Conservation (phyloP, 495 filamentous ascomycete genomes). For the Penicillium canariense region DNA sequence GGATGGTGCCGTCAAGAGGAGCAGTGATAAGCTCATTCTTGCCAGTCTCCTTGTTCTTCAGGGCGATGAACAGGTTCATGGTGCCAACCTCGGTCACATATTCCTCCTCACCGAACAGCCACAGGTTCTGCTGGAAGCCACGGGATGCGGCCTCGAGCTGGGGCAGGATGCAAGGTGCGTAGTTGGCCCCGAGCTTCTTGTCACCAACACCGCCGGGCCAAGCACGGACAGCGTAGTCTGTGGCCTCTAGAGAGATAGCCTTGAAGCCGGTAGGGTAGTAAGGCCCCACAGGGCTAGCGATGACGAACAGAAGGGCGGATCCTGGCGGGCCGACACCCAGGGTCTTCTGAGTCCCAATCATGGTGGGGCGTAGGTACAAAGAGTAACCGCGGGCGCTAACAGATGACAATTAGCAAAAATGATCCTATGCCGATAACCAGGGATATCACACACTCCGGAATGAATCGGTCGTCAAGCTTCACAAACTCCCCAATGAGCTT, state of each 20-base stretch:
- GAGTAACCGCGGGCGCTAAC: constrained; percentile 72
- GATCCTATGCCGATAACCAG: background rate
- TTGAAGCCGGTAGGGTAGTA: constrained; percentile 99
- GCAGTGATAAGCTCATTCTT: constrained; percentile 88
- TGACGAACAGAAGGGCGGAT: constrained; percentile 86
- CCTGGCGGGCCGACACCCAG: constrained; percentile 89
- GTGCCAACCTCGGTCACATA: constrained; percentile 95
- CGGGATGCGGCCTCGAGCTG: constrained; percentile 85
- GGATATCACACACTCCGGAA: constrained; percentile 58
- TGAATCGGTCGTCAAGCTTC: constrained; percentile 80
- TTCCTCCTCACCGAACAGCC: constrained; percentile 93
- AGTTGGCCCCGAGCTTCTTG: constrained; percentile 98
- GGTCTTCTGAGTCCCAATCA: constrained; percentile 94
- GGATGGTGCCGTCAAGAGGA: constrained; percentile 93
- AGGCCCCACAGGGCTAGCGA: constrained; percentile 94
- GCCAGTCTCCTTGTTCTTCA: constrained; percentile 78
- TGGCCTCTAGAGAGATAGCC: constrained; percentile 89
- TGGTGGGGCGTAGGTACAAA: constrained; percentile 89
- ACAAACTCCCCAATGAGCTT: constrained; percentile 77
- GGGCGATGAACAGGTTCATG: constrained; percentile 92
- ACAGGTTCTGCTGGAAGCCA: constrained; percentile 97
- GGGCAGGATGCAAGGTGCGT: constrained; percentile 92
- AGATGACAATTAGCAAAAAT: constrained; percentile 11
- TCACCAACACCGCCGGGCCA: constrained; percentile 97
- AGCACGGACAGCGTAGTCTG: constrained; percentile 89